Percentiles rank a stretch among this genome's conserved stretches.
These are phyloP conservation scores for Skeletonema potamos DNA, from an alignment of 108 stramenopile genomes.

Conservation along the genomic window DNA sequence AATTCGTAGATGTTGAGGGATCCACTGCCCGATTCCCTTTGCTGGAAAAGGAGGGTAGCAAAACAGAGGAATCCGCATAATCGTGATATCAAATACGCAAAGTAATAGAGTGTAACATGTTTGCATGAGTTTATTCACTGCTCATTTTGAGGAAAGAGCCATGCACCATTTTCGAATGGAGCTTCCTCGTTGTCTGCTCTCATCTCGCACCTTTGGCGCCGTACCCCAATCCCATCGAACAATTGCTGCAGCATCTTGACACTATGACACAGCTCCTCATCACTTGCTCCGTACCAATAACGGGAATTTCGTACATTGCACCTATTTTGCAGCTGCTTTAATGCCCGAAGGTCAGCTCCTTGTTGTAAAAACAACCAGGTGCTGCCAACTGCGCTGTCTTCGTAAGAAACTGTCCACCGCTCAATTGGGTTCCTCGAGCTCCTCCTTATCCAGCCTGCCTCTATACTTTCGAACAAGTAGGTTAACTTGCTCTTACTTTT, in stretches of 20 bases:
- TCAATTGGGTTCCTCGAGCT: too few relatives aligned
- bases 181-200: neutral
- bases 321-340: neutral
- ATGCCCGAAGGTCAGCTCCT: neutral
- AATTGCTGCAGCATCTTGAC: neutral
- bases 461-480: neutral
- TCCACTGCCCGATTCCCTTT: constrained; percentile 34
- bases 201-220: neutral
- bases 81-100: neutral
- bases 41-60: constrained; percentile 21
- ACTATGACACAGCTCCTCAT: neutral
- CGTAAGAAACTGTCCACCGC: too few relatives aligned
- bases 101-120: neutral
- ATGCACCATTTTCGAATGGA: neutral
- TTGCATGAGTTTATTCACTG: neutral
- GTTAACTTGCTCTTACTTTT: neutral
- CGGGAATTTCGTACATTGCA: neutral
- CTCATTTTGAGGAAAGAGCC: neutral
- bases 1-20: constrained; percentile 27
- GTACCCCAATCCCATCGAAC: neutral
- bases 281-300: neutral
- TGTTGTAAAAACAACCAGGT: neutral
- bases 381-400: neutral
- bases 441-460: neutral
- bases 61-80: neutral